Percentiles rank a stretch among this genome's conserved stretches.
These are phyloP conservation scores for Flagelloscypha sp. DNA, from an alignment of 768 basidiomycete genomes.

Conservation along the genomic window DNA sequence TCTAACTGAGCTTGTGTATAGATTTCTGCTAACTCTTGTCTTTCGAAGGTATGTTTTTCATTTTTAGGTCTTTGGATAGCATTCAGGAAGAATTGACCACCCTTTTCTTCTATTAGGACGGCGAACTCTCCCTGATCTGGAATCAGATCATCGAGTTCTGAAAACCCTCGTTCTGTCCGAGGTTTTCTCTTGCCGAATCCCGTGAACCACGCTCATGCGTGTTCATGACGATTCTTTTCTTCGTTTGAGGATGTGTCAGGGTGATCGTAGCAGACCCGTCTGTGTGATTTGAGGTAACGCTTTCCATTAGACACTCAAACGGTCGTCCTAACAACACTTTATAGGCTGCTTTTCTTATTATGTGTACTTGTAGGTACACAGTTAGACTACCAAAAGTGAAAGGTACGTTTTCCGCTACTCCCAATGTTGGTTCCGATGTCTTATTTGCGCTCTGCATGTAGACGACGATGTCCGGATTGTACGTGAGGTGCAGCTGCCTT, in stretches of 20 bases:
- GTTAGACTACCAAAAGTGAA: constrained; percentile 16
- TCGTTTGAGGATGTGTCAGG: constrained; percentile 14
- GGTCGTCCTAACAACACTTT: constrained; percentile 19
- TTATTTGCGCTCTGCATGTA: constrained; percentile 20
- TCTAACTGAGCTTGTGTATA: no score
- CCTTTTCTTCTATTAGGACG: background rate
- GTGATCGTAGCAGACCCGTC: constrained; percentile 12
- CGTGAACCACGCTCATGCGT: no score
- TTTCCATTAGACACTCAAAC: constrained; percentile 15
- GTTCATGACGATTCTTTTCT: no score
- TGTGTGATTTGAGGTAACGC: constrained; percentile 7
- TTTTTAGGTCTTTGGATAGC: no score
- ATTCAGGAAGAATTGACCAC: no score
- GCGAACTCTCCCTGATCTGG: constrained; percentile 6
- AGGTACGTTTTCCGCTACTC: constrained; percentile 18
- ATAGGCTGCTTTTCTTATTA: constrained; percentile 17
- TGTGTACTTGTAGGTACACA: constrained; percentile 20
- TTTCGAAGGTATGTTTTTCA: no score
- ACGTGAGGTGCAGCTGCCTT: constrained; percentile 9
- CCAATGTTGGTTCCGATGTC: constrained; percentile 12
- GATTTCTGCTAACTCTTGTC: no score
- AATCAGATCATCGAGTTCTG: constrained; percentile 5
- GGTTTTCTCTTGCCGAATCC: no score
- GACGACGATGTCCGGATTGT: constrained; percentile 13
- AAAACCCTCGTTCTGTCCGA: constrained; percentile 6